Evolutionary conservation across 768 basidiomycete species (phyloP).

Genomic region (Podaxis rugospora): DNA sequence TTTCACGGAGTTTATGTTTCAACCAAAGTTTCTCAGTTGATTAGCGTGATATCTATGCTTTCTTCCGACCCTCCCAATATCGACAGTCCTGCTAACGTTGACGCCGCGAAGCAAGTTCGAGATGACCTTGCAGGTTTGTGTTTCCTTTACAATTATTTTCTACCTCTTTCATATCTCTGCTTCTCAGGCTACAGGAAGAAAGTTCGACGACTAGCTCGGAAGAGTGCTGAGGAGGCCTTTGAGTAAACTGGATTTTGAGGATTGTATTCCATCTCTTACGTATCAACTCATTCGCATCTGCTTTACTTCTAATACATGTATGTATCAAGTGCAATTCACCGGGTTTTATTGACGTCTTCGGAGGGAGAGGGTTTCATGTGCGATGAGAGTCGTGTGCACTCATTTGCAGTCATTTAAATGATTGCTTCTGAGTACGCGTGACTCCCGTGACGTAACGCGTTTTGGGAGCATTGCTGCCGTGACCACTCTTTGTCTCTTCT

Average conservation of each 20-base stretch:
- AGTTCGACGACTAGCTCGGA: slow-evolving; percentile 82
- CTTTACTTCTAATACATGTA: slow-evolving; percentile 2
- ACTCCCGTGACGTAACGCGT: not conserved
- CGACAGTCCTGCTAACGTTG: slow-evolving; percentile 94
- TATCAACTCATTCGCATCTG: slow-evolving; percentile 1
- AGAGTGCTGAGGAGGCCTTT: slow-evolving; percentile 85
- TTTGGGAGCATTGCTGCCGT: not conserved
- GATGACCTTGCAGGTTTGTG: slow-evolving; percentile 54
- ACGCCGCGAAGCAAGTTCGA: slow-evolving; percentile 88
- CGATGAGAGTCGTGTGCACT: not conserved
- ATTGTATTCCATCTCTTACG: not conserved
- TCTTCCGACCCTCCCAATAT: slow-evolving; percentile 89
- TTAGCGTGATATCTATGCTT: slow-evolving; percentile 94
- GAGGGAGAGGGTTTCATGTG: not conserved
- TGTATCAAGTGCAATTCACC: not conserved
- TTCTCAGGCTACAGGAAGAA: slow-evolving; percentile 87
- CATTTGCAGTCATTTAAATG: not conserved
- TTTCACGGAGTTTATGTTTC: slow-evolving; percentile 10
- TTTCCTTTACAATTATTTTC: not conserved
- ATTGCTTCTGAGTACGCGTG: not conserved
- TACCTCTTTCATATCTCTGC: slow-evolving; percentile 1
- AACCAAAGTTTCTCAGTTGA: slow-evolving; percentile 48
- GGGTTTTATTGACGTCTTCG: not conserved
- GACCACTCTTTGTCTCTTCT: not conserved
- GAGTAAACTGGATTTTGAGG: slow-evolving; percentile 39